Percentiles rank a stretch among this genome's conserved stretches.
These are phyloP conservation scores for Globisporangium emineosum DNA, from an alignment of 352 stramenopile species.

Conservation along the genomic window DNA sequence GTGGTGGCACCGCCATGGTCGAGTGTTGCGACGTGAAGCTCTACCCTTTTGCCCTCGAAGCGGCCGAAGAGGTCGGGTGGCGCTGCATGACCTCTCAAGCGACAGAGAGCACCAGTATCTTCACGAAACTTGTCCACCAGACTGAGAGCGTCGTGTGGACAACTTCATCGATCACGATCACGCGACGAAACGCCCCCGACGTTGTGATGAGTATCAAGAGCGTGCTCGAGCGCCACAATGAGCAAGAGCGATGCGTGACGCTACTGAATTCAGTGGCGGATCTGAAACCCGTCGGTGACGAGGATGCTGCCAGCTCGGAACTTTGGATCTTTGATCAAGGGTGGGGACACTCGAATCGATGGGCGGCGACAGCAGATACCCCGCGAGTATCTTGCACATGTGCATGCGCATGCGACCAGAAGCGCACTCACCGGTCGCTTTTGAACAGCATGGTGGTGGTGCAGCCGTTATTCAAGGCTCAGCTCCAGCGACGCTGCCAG, in stretches of 20 bases:
- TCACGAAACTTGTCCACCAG: neutral
- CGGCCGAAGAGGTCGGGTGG: neutral
- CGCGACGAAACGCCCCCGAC: neutral
- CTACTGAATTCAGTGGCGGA: neutral
- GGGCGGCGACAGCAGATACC: neutral
- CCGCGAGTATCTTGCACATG: neutral
- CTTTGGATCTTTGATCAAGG: neutral
- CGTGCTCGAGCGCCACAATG: neutral
- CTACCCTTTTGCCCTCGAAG: neutral
- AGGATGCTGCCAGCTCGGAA: neutral
- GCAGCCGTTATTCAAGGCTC: no score
- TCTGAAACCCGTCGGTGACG: neutral
- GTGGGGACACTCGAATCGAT: neutral
- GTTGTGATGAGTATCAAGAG: neutral
- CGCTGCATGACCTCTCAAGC: neutral
- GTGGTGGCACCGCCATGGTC: neutral
- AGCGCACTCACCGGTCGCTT: no score
- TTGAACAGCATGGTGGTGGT: no score
- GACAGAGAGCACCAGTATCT: neutral
- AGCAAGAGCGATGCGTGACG: neutral
- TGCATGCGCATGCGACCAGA: neutral
- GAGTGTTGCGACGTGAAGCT: neutral
- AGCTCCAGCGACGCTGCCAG: neutral
- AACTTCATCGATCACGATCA: neutral
- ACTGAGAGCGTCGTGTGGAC: neutral